These are phyloP conservation scores for Botrytis tulipae DNA, from an alignment of 2,329 filamentous ascomycete species.

Conservation along the genomic window DNA sequence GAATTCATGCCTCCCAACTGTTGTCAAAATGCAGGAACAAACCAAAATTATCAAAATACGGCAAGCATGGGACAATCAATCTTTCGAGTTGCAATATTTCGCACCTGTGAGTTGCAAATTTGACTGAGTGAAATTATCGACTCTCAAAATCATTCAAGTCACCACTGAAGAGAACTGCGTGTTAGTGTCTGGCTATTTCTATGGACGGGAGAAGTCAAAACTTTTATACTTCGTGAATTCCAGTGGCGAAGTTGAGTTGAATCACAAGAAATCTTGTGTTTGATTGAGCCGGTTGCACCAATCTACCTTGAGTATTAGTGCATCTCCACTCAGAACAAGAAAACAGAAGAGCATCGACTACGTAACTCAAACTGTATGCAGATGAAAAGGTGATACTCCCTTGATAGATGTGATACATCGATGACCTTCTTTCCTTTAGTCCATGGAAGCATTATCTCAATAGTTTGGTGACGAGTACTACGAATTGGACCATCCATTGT, in stretches of 20 bases:
- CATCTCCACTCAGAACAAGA: too few relatives aligned
- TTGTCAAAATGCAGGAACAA: not conserved
- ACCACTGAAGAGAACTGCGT: too few relatives aligned
- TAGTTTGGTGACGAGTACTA: not conserved
- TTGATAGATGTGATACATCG: not conserved
- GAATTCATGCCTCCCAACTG: not conserved
- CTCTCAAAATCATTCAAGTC: not conserved
- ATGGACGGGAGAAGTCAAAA: not conserved
- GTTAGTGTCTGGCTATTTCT: not conserved
- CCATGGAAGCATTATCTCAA: not conserved
- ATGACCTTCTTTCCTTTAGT: not conserved
- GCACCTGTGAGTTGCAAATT: not conserved
- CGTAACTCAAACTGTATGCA: rapidly evolving
- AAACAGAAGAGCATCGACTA: not conserved
- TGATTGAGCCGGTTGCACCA: not conserved
- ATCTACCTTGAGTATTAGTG: not conserved
- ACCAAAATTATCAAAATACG: not conserved
- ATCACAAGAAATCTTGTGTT: not conserved
- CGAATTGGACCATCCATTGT: not conserved
- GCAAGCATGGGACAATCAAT: not conserved
- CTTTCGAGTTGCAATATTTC: not conserved
- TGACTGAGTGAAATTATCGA: not conserved
- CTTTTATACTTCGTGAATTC: not conserved
- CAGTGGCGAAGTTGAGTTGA: not conserved
- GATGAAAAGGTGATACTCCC: too few relatives aligned